phyloP scores from a whole-genome alignment of 495 filamentous ascomycete genomes.

The Cudoniella acicularis region DNA sequence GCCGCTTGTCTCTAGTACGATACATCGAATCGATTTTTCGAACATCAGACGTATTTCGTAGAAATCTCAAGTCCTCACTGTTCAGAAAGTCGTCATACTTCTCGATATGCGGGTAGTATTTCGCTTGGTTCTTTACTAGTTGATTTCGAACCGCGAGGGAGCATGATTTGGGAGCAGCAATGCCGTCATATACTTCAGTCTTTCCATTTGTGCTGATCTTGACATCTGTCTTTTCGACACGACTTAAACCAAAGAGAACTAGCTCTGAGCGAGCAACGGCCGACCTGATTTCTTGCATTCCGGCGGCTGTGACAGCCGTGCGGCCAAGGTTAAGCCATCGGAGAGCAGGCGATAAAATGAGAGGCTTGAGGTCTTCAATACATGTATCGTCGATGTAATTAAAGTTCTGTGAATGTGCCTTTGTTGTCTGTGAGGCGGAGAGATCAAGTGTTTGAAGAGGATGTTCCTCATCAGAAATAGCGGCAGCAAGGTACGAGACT shows the following conservation, averaged over 20 bases:
- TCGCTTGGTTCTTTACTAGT: conserved; percentile 23
- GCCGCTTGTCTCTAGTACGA: conserved; percentile 30
- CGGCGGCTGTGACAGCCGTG: conserved; percentile 13
- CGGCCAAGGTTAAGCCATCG: conserved; percentile 27
- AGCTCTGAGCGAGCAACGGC: conserved; percentile 4
- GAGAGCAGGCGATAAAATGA: conserved; percentile 13
- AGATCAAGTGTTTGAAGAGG: conserved; percentile 28
- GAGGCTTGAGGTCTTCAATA: conserved; percentile 6
- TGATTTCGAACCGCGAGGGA: conserved; percentile 1
- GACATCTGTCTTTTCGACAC: background rate
- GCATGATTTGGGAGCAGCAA: conserved; percentile 5
- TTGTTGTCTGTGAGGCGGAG: conserved; percentile 32
- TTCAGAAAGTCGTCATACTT: conserved; percentile 25
- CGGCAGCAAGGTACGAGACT: conserved; percentile 25
- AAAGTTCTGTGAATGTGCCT: conserved; percentile 33
- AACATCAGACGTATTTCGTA: conserved; percentile 34
- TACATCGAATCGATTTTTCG: conserved; percentile 39
- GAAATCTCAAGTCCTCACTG: conserved; percentile 29
- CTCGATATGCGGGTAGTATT: conserved; percentile 19
- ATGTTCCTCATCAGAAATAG: conserved; percentile 18
- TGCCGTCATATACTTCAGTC: background rate
- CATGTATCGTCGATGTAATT: conserved; percentile 27
- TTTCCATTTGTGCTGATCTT: background rate
- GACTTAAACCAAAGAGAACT: conserved; percentile 11
- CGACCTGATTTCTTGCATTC: conserved; percentile 9